These are phyloP conservation scores for Pinguiococcus pyrenoidosus DNA, from an alignment of 108 stramenopile species.

Conservation along the genomic window DNA sequence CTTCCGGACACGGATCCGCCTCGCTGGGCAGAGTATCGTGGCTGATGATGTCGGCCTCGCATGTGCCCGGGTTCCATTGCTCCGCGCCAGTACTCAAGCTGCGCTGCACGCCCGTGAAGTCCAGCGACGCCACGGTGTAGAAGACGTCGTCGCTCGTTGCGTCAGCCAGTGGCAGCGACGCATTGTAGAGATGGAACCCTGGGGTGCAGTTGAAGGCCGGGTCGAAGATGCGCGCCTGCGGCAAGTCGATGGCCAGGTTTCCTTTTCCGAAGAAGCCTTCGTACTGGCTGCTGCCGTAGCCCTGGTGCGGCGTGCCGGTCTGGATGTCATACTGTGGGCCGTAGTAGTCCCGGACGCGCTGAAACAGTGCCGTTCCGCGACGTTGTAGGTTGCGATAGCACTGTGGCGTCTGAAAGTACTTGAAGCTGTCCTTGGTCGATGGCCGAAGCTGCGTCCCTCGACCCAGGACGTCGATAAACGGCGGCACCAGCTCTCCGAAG, in stretches of 20 bases:
- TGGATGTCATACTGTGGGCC: constrained; percentile 68
- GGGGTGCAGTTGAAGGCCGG: constrained; percentile 61
- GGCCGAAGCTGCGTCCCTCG: constrained; percentile 52
- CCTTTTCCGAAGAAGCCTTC: constrained; percentile 38
- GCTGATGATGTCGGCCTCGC: constrained; percentile 74
- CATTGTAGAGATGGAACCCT: constrained; percentile 48
- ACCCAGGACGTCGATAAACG: constrained; percentile 60
- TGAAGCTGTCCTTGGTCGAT: constrained; percentile 36
- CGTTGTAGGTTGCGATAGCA: constrained; percentile 59
- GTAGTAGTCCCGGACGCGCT: constrained; percentile 57
- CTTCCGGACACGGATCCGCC: constrained; percentile 55
- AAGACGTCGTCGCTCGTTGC: constrained; percentile 21
- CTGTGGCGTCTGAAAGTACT: constrained; percentile 42
- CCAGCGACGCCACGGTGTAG: constrained; percentile 36
- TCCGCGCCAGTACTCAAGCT: constrained; percentile 37
- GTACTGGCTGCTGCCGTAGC: constrained; percentile 43
- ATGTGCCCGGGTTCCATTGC: constrained; percentile 61
- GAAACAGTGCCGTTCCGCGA: constrained; percentile 51
- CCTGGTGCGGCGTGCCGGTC: constrained; percentile 52
- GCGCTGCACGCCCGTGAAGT: constrained; percentile 37
- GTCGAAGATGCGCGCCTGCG: constrained; percentile 44
- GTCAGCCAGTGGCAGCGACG: too few relatives aligned
- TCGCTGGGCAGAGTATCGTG: constrained; percentile 20
- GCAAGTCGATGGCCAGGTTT: constrained; percentile 48
- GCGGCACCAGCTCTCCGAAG: constrained; percentile 59